phyloP scores from a whole-genome alignment of 192 early-diverging fungal genomes.

The Mortierella alpina region DNA sequence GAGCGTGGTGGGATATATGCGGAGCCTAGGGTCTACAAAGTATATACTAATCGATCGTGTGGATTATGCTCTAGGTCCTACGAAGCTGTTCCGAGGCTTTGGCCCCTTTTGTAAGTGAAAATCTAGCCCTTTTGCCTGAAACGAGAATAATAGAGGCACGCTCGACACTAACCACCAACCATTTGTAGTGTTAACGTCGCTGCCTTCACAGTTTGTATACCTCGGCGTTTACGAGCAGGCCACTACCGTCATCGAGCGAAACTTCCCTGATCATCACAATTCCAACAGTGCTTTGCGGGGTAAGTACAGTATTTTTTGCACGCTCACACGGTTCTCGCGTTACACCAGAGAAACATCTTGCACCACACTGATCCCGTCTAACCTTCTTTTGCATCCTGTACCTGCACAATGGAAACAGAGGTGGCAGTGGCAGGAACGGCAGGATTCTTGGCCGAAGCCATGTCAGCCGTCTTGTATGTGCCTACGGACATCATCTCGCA shows the following conservation, averaged over 20 bases:
- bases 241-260: slow-evolving; percentile 36
- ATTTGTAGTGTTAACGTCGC: slow-evolving; percentile 41
- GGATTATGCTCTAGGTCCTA: slow-evolving; percentile 19
- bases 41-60: background rate
- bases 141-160: background rate
- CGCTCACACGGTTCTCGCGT: background rate
- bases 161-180: background rate
- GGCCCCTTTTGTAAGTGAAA: slow-evolving; percentile 42
- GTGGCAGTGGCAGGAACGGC: slow-evolving; percentile 48
- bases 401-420: slow-evolving; percentile 13
- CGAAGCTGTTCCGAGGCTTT: slow-evolving; percentile 48
- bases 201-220: slow-evolving; percentile 48
- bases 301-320: slow-evolving; percentile 2
- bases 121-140: too few species aligned
- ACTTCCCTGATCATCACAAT: slow-evolving; percentile 41
- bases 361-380: background rate
- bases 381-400: background rate
- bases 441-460: slow-evolving; percentile 43
- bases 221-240: slow-evolving; percentile 52
- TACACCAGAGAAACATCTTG: background rate
- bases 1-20: background rate
- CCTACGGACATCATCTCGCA: slow-evolving; percentile 52
- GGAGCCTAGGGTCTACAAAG: background rate
- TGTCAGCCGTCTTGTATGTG: slow-evolving; percentile 38
- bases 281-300: slow-evolving; percentile 48